phyloP scores from a whole-genome alignment of 805 yeast genomes.

The Metschnikowia kunwiensis region DNA sequence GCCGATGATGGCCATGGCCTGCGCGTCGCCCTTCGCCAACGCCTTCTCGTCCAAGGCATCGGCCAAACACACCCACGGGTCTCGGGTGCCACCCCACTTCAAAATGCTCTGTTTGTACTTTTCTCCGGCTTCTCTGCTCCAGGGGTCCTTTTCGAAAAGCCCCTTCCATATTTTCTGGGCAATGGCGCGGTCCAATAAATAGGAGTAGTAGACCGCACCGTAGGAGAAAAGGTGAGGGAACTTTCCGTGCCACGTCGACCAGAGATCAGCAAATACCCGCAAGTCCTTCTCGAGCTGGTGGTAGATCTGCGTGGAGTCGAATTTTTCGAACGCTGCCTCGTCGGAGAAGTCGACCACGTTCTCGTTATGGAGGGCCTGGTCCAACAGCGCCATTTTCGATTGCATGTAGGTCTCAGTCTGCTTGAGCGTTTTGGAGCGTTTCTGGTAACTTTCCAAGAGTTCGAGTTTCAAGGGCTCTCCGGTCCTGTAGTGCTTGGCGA shows the following conservation, averaged over 20 bases:
- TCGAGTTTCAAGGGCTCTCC: conserved; percentile 55
- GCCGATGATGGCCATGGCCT: conserved; percentile 56
- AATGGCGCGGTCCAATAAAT: conserved; percentile 86
- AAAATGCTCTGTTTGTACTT: conserved; percentile 66
- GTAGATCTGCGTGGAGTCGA: conserved; percentile 57
- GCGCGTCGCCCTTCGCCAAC: conserved; percentile 61
- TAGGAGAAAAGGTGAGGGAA: conserved; percentile 92
- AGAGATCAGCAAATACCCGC: conserved; percentile 61
- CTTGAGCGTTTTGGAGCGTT: conserved; percentile 51
- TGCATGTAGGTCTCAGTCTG: conserved; percentile 81
- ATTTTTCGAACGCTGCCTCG: conserved; percentile 9
- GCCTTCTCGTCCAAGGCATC: conserved; percentile 67
- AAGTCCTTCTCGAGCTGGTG: conserved; percentile 60
- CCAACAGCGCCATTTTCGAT: conserved; percentile 84
- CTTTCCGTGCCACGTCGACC: conserved; percentile 88
- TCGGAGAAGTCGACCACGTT: conserved; percentile 33
- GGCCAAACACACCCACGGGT: conserved; percentile 84
- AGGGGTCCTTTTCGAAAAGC: conserved; percentile 68
- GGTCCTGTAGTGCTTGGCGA: conserved; percentile 71
- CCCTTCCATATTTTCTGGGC: conserved; percentile 82
- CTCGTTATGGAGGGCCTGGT: conserved; percentile 67
- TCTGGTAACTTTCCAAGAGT: conserved; percentile 49
- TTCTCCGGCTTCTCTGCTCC: conserved; percentile 70
- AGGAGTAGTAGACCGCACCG: conserved; percentile 92
- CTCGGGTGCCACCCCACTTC: conserved; percentile 91